These are phyloP conservation scores for Hysterium pulicare DNA, from an alignment of 2,329 filamentous ascomycete genomes.

Conservation along the genomic window DNA sequence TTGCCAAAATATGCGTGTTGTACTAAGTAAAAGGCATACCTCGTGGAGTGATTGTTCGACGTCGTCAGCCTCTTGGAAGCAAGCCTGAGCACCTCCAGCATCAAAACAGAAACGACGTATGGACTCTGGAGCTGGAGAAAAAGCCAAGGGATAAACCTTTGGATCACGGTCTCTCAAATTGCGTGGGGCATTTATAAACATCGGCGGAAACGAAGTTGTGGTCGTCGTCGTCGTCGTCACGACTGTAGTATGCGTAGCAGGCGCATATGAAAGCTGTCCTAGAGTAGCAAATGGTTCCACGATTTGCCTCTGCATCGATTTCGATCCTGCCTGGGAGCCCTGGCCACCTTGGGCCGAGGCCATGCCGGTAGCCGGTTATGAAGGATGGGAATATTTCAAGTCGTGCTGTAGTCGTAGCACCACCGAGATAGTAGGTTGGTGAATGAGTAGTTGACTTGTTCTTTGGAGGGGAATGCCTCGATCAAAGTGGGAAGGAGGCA, in stretches of 20 bases:
- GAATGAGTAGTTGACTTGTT: constrained; percentile 8
- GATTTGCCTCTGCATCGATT: constrained; percentile 20
- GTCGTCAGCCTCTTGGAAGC: constrained; percentile 62
- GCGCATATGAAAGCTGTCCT: constrained; percentile 60
- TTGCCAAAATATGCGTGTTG: background rate
- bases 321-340: constrained; percentile 23
- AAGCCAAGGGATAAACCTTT: constrained; percentile 86
- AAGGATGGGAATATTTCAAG: background rate
- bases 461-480: constrained; percentile 8
- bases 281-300: constrained; percentile 43
- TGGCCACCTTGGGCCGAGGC: constrained; percentile 21
- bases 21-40: constrained; percentile 40
- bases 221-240: constrained; percentile 93
- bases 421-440: constrained; percentile 5
- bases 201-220: constrained; percentile 75
- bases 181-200: constrained; percentile 71
- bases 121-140: constrained; percentile 74
- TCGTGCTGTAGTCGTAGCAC: constrained; percentile 4
- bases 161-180: constrained; percentile 71
- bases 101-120: constrained; percentile 76
- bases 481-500: constrained; percentile 8
- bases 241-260: constrained; percentile 62
- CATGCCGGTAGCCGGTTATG: constrained; percentile 19
- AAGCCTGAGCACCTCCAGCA: constrained; percentile 58
- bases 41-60: constrained; percentile 51